Base-by-base conservation (phyloP, 2,329 filamentous ascomycete genomes). In the Alternaria sp. region DNA sequence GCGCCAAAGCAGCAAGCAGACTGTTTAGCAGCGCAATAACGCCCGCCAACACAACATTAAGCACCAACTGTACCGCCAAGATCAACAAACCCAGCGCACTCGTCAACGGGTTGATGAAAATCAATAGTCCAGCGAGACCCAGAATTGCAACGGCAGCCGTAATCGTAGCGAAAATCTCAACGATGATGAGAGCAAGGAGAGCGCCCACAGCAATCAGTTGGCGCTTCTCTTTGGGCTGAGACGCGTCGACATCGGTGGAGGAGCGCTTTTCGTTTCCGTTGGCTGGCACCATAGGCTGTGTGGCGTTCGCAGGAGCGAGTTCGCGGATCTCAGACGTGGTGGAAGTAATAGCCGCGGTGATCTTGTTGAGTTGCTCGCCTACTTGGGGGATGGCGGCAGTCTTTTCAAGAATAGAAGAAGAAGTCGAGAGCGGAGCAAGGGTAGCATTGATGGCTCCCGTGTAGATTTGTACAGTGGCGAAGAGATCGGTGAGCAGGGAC, bases 361-460 rank as follows among this genome's bases (percentile, higher is more conserved):
- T 67, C 24, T 61, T 48, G 49, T 55, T 65, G 42, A 69, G 51
- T 30, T 64, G 54, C 2, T 51, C 54, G n/a, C 66, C 66, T 42
- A 70, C 63, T 54, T 65, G 22, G n/a, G 60, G 46, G 7, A 57
- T 61, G 1, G 66, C 68, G n/a, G 64, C 64, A 3, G 65, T 63
- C 34, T 69, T 68, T 7, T 69, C 62, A 9, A 66, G 51, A 3
- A 66, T 18, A n/a, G 55, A 47, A 4, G 68, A 69, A 9, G 65
- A 62, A 2, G 59, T 18, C 12, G 65, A 62, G 32, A 70, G 63
- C 5, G 64, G 51, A 5, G 64, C 61, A 5, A 70, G 66, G 20
- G 66, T 70, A 3, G 64, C 57, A 41, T 70, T 68, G 56, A 69
- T 69, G 12, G 65, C 59, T 38, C 63, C 63, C 6, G 65, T 68